Evolutionary conservation across 148 eudicot genomes (phyloP).

Genomic region (Rhododendron molle): DNA sequence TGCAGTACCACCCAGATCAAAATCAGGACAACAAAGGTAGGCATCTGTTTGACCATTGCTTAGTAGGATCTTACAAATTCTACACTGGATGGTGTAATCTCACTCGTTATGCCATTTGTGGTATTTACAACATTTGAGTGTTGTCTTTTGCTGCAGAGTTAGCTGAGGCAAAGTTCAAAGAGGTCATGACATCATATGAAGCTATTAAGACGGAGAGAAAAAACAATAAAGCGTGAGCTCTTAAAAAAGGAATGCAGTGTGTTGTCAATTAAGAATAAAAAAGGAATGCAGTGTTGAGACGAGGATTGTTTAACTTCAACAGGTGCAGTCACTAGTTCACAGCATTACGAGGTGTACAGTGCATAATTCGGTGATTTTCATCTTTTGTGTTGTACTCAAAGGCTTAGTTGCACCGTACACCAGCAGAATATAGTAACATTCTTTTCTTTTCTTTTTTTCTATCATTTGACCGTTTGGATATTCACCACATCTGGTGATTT

Average conservation of each 20-base stretch:
- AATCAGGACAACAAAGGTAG: slow-evolving; percentile 85
- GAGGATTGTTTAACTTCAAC: background rate
- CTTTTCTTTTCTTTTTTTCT: background rate
- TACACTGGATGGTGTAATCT: background rate
- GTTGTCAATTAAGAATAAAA: background rate
- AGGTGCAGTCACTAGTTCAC: background rate
- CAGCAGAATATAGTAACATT: background rate
- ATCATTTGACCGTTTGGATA: background rate
- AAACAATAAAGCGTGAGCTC: slow-evolving; percentile 25
- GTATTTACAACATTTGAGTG: background rate
- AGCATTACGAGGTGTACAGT: background rate
- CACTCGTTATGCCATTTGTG: background rate
- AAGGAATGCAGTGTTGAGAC: background rate
- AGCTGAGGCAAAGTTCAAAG: slow-evolving; percentile 93
- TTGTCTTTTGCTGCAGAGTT: slow-evolving; percentile 51
- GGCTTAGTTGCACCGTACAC: background rate
- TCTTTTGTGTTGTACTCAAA: background rate
- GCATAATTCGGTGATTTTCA: background rate
- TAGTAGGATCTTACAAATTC: background rate
- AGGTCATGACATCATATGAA: slow-evolving; percentile 83
- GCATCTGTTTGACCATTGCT: slow-evolving; percentile 1
- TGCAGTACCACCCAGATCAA: slow-evolving; percentile 95
- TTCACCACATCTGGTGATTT: background rate
- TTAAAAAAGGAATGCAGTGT: background rate
- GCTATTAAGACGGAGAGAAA: slow-evolving; percentile 86